phyloP scores from a whole-genome alignment of 441 rosid genomes.

The Brassica hybrid region DNA sequence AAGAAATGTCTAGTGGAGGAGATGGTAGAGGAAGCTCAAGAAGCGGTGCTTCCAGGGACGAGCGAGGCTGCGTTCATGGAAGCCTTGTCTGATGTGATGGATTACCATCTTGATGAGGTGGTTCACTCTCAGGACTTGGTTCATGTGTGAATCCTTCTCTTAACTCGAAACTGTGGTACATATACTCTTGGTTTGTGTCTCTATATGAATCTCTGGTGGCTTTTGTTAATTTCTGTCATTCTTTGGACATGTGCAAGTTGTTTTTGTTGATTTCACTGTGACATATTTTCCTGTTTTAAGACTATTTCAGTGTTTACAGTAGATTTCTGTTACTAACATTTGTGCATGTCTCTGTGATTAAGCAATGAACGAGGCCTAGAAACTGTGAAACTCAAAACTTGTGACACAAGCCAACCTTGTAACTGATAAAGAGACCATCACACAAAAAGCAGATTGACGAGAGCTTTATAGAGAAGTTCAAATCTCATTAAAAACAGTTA shows the following conservation, averaged over 20 bases:
- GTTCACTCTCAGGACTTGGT: constrained; percentile 37
- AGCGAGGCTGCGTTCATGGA: constrained; percentile 40
- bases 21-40: constrained; percentile 43
- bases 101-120: constrained; percentile 37
- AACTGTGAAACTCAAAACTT: background rate
- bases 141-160: constrained; percentile 21
- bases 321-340: background rate
- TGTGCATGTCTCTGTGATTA: background rate
- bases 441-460: background rate
- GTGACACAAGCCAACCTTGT: background rate
- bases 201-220: constrained; percentile 15
- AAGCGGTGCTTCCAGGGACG: constrained; percentile 42
- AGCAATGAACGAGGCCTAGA: background rate
- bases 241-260: constrained; percentile 36
- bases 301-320: constrained; percentile 24
- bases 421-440: constrained; percentile 1
- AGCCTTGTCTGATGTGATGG: constrained; percentile 38
- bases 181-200: constrained; percentile 32
- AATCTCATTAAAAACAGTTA: background rate
- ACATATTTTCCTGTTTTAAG: background rate
- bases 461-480: background rate
- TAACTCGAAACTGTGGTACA: constrained; percentile 35
- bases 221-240: constrained; percentile 27
- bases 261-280: background rate
- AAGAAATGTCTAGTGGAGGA: constrained; percentile 40